phyloP scores from a whole-genome alignment of 257 asterid genomes.

The Penstemon barbatus region DNA sequence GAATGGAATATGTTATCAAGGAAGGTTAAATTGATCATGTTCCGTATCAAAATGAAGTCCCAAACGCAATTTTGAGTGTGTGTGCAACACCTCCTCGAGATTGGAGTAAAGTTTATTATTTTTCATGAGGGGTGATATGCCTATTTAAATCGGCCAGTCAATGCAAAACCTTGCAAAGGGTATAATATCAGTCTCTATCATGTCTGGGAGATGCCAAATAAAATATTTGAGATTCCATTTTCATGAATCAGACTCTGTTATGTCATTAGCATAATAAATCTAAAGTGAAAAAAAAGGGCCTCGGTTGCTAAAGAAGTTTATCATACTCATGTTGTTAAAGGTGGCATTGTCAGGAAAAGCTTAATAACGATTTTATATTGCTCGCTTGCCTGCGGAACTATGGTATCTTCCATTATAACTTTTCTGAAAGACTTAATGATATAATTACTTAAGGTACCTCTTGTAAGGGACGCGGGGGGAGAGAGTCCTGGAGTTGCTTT shows the following conservation, averaged over 20 bases:
- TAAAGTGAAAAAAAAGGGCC: background rate
- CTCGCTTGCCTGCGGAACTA: constrained; percentile 9
- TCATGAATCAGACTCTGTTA: background rate
- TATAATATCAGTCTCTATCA: constrained; percentile 8
- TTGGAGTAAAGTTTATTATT: too few species aligned
- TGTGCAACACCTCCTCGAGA: too few species aligned
- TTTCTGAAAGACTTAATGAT: constrained; percentile 6
- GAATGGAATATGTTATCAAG: too few species aligned
- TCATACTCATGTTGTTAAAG: background rate
- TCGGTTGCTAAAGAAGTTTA: background rate
- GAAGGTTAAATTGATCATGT: too few species aligned
- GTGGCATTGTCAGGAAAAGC: constrained; percentile 10
- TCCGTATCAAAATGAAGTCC: too few species aligned
- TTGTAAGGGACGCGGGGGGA: constrained; percentile 85
- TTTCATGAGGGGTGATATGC: too few species aligned
- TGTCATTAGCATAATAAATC: constrained; percentile 2
- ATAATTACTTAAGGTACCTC: constrained; percentile 54
- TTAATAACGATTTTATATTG: constrained; percentile 11
- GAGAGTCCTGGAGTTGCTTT: constrained; percentile 92
- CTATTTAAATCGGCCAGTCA: too few species aligned
- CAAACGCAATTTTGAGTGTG: too few species aligned
- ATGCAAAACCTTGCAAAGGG: constrained; percentile 8
- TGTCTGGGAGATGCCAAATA: constrained; percentile 2
- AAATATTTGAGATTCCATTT: constrained; percentile 4
- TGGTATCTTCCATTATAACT: constrained; percentile 6